A percentile compares a stretch with the other conserved stretches of the same genome.
phyloP scores from a whole-genome alignment of 805 yeast species.

The Komagataella mondaviorum region DNA sequence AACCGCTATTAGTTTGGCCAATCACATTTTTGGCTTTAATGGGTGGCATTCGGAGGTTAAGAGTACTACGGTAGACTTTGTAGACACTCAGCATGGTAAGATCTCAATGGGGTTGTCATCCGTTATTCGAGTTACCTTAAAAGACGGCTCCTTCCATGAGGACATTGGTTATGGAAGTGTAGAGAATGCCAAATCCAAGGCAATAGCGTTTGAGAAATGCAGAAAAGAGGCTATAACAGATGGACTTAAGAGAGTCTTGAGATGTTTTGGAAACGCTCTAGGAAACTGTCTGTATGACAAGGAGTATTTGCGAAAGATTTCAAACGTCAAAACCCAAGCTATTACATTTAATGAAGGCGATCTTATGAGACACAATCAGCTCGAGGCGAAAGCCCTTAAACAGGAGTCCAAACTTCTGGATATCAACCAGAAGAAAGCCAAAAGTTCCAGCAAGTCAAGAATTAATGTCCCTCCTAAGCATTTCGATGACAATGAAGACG shows the following conservation, averaged over 20 bases:
- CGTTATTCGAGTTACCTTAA: conserved; percentile 55
- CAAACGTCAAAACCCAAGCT: conserved; percentile 24
- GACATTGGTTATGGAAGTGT: conserved; percentile 65
- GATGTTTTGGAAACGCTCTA: conserved; percentile 68
- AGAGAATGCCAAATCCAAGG: conserved; percentile 57
- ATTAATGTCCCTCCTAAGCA: neutral
- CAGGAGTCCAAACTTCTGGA: conserved; percentile 1
- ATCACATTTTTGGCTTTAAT: conserved; percentile 70
- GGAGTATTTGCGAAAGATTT: conserved; percentile 39
- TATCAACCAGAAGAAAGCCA: conserved; percentile 2
- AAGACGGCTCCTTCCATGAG: conserved; percentile 75
- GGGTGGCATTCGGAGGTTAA: conserved; percentile 74
- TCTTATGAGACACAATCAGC: conserved; percentile 16
- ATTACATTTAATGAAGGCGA: conserved; percentile 15
- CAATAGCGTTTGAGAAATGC: conserved; percentile 68
- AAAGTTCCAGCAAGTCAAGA: neutral
- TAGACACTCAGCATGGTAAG: conserved; percentile 49
- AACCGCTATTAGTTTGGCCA: conserved; percentile 70
- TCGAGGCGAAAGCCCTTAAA: neutral
- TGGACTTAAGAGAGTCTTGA: conserved; percentile 64
- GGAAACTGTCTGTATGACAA: conserved; percentile 82
- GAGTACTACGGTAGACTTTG: conserved; percentile 51
- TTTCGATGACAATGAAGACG: conserved; percentile 12
- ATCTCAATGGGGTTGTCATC: conserved; percentile 58
- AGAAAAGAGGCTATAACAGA: conserved; percentile 80